Evolutionary conservation across 108 stramenopile species (phyloP).

Genomic region (Pseudonitzschia delicatissima): DNA sequence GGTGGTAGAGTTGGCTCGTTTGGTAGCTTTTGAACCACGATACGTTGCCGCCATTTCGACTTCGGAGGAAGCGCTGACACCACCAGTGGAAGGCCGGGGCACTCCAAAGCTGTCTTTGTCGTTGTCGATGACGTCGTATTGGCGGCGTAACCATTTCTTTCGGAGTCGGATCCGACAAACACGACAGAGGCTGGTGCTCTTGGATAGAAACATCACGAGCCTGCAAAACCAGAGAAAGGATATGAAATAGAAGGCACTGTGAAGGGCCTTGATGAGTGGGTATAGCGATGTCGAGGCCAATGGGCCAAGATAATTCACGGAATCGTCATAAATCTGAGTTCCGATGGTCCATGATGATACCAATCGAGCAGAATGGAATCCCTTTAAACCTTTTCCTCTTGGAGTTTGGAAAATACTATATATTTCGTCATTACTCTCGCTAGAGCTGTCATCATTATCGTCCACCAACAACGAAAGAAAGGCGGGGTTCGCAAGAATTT

Average conservation of each 20-base stretch:
- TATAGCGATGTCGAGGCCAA: slow-evolving; percentile 5
- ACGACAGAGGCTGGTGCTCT: not conserved
- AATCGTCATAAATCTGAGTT: slow-evolving; percentile 43
- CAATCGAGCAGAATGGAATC: slow-evolving; percentile 1
- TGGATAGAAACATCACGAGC: not conserved
- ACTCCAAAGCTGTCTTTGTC: too few species aligned
- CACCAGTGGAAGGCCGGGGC: too few species aligned
- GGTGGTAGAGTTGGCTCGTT: too few species aligned
- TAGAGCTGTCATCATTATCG: not conserved
- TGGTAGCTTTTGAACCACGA: too few species aligned
- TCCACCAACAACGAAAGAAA: slow-evolving; percentile 21
- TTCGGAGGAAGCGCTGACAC: too few species aligned
- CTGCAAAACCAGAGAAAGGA: not conserved
- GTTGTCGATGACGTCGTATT: too few species aligned
- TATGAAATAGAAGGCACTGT: slow-evolving; percentile 12
- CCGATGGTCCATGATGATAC: slow-evolving; percentile 54
- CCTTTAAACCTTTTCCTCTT: not conserved
- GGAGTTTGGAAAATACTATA: not conserved
- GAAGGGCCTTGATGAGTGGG: not conserved
- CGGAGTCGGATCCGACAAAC: not conserved
- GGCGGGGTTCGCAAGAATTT: slow-evolving; percentile 12
- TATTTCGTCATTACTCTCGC: slow-evolving; percentile 2
- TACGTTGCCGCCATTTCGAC: too few species aligned
- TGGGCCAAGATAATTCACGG: slow-evolving; percentile 41
- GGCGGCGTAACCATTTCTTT: not conserved